These are phyloP conservation scores for Macaranga tanarius DNA, from an alignment of 441 rosid genomes.

Conservation along the genomic window DNA sequence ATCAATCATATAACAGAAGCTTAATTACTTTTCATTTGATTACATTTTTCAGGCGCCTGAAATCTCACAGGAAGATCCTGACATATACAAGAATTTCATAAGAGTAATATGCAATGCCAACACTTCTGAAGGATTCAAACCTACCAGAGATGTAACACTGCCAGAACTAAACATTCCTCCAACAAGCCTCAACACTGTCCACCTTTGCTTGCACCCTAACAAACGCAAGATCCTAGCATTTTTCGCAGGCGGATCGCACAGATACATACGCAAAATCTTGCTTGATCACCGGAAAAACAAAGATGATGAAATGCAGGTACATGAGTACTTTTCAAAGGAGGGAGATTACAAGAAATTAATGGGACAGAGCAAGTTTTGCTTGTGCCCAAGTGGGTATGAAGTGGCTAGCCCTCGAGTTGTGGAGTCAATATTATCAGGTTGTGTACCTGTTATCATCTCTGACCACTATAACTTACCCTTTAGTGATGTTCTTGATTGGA, in stretches of 20 bases:
- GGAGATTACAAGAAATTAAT: constrained; percentile 42
- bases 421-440: constrained; percentile 35
- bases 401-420: constrained; percentile 48
- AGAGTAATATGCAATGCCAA: constrained; percentile 84
- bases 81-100: constrained; percentile 49
- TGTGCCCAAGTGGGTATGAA: constrained; percentile 40
- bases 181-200: constrained; percentile 38
- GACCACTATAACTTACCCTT: constrained; percentile 45
- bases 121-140: constrained; percentile 71
- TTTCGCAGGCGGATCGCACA: constrained; percentile 73
- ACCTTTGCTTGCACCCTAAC: constrained; percentile 28
- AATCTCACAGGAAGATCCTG: constrained; percentile 40
- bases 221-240: constrained; percentile 47
- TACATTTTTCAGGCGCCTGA: constrained; percentile 54
- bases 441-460: constrained; percentile 47
- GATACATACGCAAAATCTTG: constrained; percentile 50
- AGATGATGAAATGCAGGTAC: constrained; percentile 47
- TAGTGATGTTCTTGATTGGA: constrained; percentile 51
- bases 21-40: too few species aligned
- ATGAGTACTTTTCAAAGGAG: constrained; percentile 53
- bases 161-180: constrained; percentile 57
- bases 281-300: constrained; percentile 58
- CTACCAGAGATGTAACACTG: constrained; percentile 58
- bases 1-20: not conserved
- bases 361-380: constrained; percentile 30